Conservation (phyloP, 176 grass and related monocot species). For the Cenchrus americanus region DNA sequence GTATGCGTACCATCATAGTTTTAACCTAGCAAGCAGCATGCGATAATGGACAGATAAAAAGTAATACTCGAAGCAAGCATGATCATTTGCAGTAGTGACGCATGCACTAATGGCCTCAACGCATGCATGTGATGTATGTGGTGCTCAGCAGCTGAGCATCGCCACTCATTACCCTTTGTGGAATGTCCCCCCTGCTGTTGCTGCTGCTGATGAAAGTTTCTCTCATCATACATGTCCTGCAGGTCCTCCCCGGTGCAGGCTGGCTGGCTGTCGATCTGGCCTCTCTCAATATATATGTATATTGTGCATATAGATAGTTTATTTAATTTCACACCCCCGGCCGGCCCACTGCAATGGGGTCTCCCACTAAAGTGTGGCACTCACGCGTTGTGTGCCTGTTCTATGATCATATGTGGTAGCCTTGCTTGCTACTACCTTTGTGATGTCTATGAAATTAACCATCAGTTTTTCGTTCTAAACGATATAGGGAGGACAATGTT, state of each 20-base stretch:
- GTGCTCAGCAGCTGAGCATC: slow-evolving; percentile 25
- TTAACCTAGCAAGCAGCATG: slow-evolving; percentile 20
- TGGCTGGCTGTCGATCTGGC: too few species aligned
- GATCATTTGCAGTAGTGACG: slow-evolving; percentile 58
- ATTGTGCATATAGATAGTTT: background rate
- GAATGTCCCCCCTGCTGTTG: slow-evolving; percentile 46
- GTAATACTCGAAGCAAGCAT: slow-evolving; percentile 40
- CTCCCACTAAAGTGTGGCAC: background rate
- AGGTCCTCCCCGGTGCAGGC: slow-evolving; percentile 1
- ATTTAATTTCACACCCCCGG: background rate
- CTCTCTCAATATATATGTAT: background rate
- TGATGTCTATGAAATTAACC: background rate
- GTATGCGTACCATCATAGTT: background rate
- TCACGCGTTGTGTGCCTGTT: background rate
- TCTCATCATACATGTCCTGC: slow-evolving; percentile 49
- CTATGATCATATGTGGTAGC: background rate
- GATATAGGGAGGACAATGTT: background rate
- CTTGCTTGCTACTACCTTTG: background rate
- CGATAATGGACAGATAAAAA: slow-evolving; percentile 53
- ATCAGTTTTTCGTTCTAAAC: background rate
- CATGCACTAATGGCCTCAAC: slow-evolving; percentile 43
- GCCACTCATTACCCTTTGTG: slow-evolving; percentile 58
- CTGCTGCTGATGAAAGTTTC: slow-evolving; percentile 34
- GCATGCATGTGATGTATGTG: slow-evolving; percentile 14
- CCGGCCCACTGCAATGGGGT: background rate